These are phyloP conservation scores for Boletus subluridellus DNA, from an alignment of 1,284 basidiomycete genomes.

Conservation along the genomic window DNA sequence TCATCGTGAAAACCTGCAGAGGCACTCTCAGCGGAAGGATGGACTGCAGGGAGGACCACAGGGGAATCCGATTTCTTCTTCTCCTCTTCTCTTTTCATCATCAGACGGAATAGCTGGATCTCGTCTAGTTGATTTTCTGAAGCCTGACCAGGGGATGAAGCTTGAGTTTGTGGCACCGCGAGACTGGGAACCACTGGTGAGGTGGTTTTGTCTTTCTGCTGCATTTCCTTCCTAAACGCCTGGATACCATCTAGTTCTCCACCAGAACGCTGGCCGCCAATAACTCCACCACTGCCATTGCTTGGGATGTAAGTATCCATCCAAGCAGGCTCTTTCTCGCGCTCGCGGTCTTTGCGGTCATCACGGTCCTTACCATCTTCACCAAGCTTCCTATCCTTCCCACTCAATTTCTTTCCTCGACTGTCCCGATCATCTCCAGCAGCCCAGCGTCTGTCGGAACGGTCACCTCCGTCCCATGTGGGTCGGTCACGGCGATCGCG, in stretches of 20 bases:
- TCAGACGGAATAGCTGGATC: constrained; percentile 79
- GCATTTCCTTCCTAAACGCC: constrained; percentile 85
- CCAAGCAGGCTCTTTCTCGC: constrained; percentile 86
- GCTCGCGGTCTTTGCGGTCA: constrained; percentile 54
- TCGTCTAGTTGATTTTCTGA: constrained; percentile 61
- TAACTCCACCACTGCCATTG: constrained; percentile 53
- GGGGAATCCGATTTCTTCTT: constrained; percentile 51
- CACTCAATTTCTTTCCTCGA: constrained; percentile 53
- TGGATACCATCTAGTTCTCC: constrained; percentile 83
- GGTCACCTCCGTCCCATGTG: constrained; percentile 38
- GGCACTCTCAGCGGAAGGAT: constrained; percentile 9
- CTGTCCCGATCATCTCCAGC: constrained; percentile 61
- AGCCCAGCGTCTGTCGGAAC: constrained; percentile 53
- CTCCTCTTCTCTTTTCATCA: constrained; percentile 81
- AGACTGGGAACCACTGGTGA: constrained; percentile 9
- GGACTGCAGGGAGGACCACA: not conserved
- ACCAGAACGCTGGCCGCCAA: constrained; percentile 49
- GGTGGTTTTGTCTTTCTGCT: constrained; percentile 61
- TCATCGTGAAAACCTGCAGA: constrained; percentile 9
- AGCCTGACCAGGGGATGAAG: constrained; percentile 24
- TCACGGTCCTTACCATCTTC: constrained; percentile 59
- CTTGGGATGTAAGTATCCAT: constrained; percentile 83
- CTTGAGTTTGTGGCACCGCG: constrained; percentile 27
- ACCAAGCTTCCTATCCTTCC: constrained; percentile 54
- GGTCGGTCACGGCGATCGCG: constrained; percentile 49